Evolutionary conservation across 805 yeast genomes (phyloP).

Genomic region (Yamadazyma takamatsuzukensis): DNA sequence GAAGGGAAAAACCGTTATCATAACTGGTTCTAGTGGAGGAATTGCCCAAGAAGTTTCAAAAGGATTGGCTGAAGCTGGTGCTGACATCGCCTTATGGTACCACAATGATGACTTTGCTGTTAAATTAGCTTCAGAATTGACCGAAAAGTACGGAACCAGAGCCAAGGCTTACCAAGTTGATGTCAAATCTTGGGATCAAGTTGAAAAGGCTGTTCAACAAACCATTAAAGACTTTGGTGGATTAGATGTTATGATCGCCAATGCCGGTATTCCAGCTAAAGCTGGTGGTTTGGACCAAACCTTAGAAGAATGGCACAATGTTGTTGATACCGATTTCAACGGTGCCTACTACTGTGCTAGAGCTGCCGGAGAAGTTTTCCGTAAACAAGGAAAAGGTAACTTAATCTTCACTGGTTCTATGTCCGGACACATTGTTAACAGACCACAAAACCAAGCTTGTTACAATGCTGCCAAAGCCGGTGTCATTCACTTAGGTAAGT

Average conservation of each 20-base stretch:
- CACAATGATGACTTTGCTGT: conserved; percentile 22
- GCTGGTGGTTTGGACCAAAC: conserved; percentile 41
- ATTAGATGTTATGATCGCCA: conserved; percentile 43
- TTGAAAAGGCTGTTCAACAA: conserved; percentile 24
- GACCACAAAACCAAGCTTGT: conserved; percentile 81
- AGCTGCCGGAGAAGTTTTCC: conserved; percentile 67
- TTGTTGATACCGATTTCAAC: conserved; percentile 71
- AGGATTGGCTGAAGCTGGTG: conserved; percentile 38
- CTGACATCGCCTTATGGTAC: conserved; percentile 35
- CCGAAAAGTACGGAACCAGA: conserved; percentile 21
- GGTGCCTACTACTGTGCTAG: conserved; percentile 81
- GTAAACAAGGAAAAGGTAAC: conserved; percentile 69
- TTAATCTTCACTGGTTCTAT: conserved; percentile 82
- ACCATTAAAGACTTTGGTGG: conserved; percentile 33
- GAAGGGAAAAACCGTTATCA: conserved; percentile 28
- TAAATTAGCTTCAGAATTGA: conserved; percentile 18
- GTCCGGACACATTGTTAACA: conserved; percentile 83
- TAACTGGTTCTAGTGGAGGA: conserved; percentile 38
- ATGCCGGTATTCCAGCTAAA: conserved; percentile 46
- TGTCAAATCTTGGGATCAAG: conserved; percentile 36
- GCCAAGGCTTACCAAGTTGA: conserved; percentile 29
- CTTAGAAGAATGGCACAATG: conserved; percentile 62
- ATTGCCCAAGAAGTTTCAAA: conserved; percentile 34
- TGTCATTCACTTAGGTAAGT: conserved; percentile 66
- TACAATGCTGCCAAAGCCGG: conserved; percentile 89